Evolutionary conservation across 2,329 filamentous ascomycete species (phyloP), one percentile per base, ranked within the genome.

Genomic region (Aureobasidium sp.): DNA sequence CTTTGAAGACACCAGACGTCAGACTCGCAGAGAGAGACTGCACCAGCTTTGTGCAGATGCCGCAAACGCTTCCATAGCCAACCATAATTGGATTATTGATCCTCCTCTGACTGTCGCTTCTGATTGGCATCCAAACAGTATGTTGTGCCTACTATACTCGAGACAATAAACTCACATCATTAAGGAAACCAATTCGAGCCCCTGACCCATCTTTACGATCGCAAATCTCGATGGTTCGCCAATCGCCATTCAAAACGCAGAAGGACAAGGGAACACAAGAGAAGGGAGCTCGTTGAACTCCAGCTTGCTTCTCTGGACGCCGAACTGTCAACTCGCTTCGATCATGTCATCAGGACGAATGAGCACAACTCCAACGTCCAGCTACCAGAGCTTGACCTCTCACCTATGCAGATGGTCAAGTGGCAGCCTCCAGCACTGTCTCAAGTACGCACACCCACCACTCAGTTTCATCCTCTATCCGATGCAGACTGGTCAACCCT

Each of bases 121-220:
- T 8, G 25, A 20, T 20, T 27, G 17, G 44, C 41, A 59, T 48
- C 36, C 57, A 25, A 51, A 25, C 34, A 39, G 57, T 60, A 42
- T 42, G 57, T 17, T 11, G 7, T 17, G 29, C 14, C 14, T 25
- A 20, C n/a, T 20, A 17, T 37, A 22, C 25, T 41, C 15, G 7
- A 25, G 8, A 41, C 2, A 5, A 34, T 31, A 41, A 34, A 45
- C 45, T 60, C 5, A 60, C 34, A 42, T 48, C 25, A 25, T 17
- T 25, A 51, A 60, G 44, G 45, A 12, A 60, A 60, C 45, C 57
- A 44, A 15, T 51, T 60, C n/a, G 57, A 60, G 36, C 44, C 57
- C 11, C 22, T 60, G 57, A 12, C 25, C 8, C 31, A 25, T 27
- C 22, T 51, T 20, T 12, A 44, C 5, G 44, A 59, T 5, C 44